phyloP scores from a whole-genome alignment of 1,139 yeast genomes.

The Scheffersomyces quercinus region DNA sequence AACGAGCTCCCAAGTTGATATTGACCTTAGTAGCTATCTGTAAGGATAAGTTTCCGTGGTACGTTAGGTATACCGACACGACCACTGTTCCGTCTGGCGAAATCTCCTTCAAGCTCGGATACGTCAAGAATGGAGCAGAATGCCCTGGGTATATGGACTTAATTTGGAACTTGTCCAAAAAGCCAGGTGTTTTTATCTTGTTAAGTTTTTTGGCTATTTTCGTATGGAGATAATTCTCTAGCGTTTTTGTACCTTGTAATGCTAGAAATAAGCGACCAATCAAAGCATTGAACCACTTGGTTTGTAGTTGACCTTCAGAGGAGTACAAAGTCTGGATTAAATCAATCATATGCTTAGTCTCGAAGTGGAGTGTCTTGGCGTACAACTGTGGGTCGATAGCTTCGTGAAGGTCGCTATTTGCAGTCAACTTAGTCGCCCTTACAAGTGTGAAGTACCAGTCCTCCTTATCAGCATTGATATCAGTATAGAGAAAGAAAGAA shows the following conservation, averaged over 20 bases:
- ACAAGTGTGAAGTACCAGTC: constrained; percentile 88
- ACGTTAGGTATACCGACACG: constrained; percentile 60
- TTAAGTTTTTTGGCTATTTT: constrained; percentile 71
- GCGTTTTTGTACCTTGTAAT: constrained; percentile 66
- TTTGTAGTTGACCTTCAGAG: constrained; percentile 77
- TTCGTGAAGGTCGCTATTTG: constrained; percentile 7
- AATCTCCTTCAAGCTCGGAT: constrained; percentile 67
- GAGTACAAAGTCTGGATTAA: constrained; percentile 77
- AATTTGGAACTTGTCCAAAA: constrained; percentile 78
- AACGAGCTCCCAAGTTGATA: constrained; percentile 70
- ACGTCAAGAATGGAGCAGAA: constrained; percentile 77
- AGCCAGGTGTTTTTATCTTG: constrained; percentile 83
- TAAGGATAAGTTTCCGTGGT: constrained; percentile 71
- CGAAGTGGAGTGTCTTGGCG: constrained; percentile 75
- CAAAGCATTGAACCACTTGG: constrained; percentile 89
- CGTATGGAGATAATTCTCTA: constrained; percentile 56
- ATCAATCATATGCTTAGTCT: constrained; percentile 68
- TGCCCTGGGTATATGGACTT: constrained; percentile 73
- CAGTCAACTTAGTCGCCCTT: constrained; percentile 67
- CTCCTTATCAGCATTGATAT: constrained; percentile 78
- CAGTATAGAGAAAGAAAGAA: constrained; percentile 74
- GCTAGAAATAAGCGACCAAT: constrained; percentile 80
- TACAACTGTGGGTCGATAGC: constrained; percentile 36
- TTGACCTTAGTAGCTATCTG: constrained; percentile 80
- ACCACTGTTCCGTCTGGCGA: constrained; percentile 82